Conservation (phyloP, 129 eudicot genomes). For the Smallanthus sonchifolius region DNA sequence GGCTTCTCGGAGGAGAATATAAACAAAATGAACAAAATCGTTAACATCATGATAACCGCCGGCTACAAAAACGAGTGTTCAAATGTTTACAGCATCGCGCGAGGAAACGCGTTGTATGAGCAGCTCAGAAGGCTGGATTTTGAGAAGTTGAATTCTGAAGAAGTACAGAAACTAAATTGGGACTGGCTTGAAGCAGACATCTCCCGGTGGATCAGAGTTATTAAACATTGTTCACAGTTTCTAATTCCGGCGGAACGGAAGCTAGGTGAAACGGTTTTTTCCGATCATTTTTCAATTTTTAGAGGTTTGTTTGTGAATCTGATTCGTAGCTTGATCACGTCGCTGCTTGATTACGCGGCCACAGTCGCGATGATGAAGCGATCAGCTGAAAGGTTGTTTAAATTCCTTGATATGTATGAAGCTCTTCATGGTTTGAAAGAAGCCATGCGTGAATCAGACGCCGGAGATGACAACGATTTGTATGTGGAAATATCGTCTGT, state of each 20-base stretch:
- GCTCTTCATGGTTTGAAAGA: constrained; percentile 41
- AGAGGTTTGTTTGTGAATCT: constrained; percentile 41
- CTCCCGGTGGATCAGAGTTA: constrained; percentile 49
- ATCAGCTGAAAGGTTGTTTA: constrained; percentile 66
- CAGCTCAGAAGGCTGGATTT: constrained; percentile 44
- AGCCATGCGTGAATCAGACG: not conserved
- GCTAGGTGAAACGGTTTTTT: constrained; percentile 45
- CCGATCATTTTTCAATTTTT: constrained; percentile 7
- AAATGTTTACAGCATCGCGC: constrained; percentile 50
- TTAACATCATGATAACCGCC: constrained; percentile 42
- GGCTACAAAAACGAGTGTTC: constrained; percentile 71
- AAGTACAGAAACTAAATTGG: constrained; percentile 59
- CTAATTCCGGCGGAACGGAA: constrained; percentile 58
- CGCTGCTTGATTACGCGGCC: constrained; percentile 62
- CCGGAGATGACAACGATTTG: constrained; percentile 24
- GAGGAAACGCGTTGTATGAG: constrained; percentile 50
- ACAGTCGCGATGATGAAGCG: constrained; percentile 51
- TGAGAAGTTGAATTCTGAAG: constrained; percentile 57
- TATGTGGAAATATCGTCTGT: constrained; percentile 34
- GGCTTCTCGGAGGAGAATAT: constrained; percentile 24
- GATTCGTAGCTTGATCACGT: constrained; percentile 45
- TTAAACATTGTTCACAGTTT: constrained; percentile 40
- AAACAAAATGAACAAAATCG: constrained; percentile 33
- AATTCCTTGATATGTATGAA: constrained; percentile 72
- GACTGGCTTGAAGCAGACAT: constrained; percentile 60